Conservation (phyloP, 768 basidiomycete genomes). For the Mycena amicta region DNA sequence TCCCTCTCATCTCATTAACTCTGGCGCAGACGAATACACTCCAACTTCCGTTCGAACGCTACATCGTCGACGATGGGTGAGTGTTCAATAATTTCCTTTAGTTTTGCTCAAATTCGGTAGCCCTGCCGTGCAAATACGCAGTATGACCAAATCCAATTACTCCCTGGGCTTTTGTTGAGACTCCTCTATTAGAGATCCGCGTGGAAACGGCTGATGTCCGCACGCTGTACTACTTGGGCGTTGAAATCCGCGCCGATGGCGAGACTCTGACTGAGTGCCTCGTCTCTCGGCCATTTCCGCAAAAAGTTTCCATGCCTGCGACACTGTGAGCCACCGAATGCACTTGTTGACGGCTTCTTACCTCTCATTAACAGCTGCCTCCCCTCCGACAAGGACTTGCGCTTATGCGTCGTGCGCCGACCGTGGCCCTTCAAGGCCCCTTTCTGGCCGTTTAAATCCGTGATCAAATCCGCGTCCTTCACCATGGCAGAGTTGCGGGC, state of each 20-base stretch:
- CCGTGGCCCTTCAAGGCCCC: conserved; percentile 5
- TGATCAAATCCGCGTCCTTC: conserved; percentile 7
- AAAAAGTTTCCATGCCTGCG: not conserved
- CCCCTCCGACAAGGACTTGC: conserved; percentile 2
- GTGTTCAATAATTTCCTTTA: not conserved
- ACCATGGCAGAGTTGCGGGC: conserved; percentile 1
- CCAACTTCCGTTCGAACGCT: not conserved
- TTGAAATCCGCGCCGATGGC: not conserved
- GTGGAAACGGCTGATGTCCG: not conserved
- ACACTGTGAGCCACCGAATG: not conserved
- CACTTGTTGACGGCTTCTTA: too few relatives aligned
- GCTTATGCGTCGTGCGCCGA: conserved; percentile 6
- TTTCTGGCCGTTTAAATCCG: conserved; percentile 11
- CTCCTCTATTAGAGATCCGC: not conserved
- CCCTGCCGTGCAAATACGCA: not conserved
- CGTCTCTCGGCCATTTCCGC: not conserved
- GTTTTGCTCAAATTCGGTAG: not conserved
- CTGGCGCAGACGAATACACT: not conserved
- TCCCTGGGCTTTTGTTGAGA: not conserved
- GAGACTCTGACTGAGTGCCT: not conserved
- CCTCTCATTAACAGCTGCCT: too few relatives aligned
- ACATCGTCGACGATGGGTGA: not conserved
- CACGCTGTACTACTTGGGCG: not conserved
- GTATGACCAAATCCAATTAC: not conserved
- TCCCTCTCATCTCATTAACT: not conserved